Base-by-base conservation (phyloP, 2,329 filamentous ascomycete species). In the Alternaria dauci region DNA sequence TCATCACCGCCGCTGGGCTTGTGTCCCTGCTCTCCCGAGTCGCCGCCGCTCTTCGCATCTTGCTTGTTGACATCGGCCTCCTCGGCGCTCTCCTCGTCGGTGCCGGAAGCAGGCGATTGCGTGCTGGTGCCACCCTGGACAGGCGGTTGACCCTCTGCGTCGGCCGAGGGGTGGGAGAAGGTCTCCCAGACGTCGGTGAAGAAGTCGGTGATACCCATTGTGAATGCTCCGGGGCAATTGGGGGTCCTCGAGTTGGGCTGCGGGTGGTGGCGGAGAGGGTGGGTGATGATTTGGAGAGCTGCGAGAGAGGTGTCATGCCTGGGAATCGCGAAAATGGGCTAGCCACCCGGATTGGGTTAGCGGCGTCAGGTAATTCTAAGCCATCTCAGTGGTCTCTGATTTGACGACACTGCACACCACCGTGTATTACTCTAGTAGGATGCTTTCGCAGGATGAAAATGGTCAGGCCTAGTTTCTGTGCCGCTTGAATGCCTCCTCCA, bases 401-500 rank as follows among this genome's bases (percentile, higher is more conserved):
- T n/a, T 38, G 14, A 16, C 34, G 2, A 3, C 16, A n/a, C 7
- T 16, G n/a, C 34, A 38, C 16, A n/a, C 20, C 8, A 2, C 20
- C 8, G 1, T 32, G 26, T 42, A 7, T 34, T 32, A 0, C 3
- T 44, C n/a, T 6, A 11, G 18, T 5, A 36, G 18, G 2, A 0
- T 43, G 16, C 25, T 23, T 7, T 42, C 14, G 7, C 3, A 8
- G 23, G 16, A 30, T 9, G 34, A 20, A 20, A 32, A n/a, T 16
- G 54, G 25, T 25, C 8, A 28, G 28, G 34, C 32, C 64, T 72
- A 67, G 53, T 47, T 64, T 32, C 78, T 72, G 65, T 89, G 85
- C 57, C 81, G 84, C 74, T 84, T 83, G 71, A 93, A 92, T 3
- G 89, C 88, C 62, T 91, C 89, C 55, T 85, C 82, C 18, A 92